Conservation (phyloP, 2,329 filamentous ascomycete genomes). For the Pseudogymnoascus sp. region DNA sequence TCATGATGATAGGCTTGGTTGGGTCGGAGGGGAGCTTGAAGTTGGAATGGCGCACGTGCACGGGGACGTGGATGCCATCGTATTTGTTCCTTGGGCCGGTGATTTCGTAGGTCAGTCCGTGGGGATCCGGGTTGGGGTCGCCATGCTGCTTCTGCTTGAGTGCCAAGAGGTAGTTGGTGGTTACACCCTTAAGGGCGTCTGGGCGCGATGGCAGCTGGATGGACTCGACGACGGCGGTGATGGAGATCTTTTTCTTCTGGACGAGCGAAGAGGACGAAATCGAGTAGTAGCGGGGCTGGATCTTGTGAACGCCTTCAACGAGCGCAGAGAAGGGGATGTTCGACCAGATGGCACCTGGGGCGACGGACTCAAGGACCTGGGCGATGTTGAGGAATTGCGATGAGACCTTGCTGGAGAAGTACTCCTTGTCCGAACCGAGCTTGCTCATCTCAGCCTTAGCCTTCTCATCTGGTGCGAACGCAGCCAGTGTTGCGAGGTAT, state of each 20-base stretch:
- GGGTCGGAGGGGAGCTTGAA: constrained; percentile 98
- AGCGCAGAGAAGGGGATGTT: constrained; percentile 88
- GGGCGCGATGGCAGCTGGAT: constrained; percentile 67
- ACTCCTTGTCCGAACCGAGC: constrained; percentile 87
- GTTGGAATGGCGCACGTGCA: constrained; percentile 95
- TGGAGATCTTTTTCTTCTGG: constrained; percentile 88
- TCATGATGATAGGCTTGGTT: constrained; percentile 87
- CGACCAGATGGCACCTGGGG: constrained; percentile 68
- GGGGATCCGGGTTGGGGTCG: constrained; percentile 70
- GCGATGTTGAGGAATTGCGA: constrained; percentile 83
- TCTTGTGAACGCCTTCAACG: constrained; percentile 87
- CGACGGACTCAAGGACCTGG: constrained; percentile 67
- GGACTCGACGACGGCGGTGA: constrained; percentile 90
- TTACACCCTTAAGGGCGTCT: constrained; percentile 81
- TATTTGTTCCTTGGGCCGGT: constrained; percentile 93
- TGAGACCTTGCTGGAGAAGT: constrained; percentile 81
- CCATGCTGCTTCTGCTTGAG: constrained; percentile 96
- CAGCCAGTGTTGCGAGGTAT: constrained; percentile 77
- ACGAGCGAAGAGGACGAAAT: constrained; percentile 95
- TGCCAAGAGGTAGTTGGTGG: constrained; percentile 92
- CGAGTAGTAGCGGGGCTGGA: constrained; percentile 97
- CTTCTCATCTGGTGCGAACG: constrained; percentile 79
- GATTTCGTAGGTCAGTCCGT: constrained; percentile 79
- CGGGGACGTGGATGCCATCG: constrained; percentile 86
- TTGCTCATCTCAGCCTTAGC: constrained; percentile 82